Percentiles rank a stretch among this genome's conserved stretches.
Conservation (phyloP, 768 basidiomycete genomes). For the Kwoniella botswanensis region DNA sequence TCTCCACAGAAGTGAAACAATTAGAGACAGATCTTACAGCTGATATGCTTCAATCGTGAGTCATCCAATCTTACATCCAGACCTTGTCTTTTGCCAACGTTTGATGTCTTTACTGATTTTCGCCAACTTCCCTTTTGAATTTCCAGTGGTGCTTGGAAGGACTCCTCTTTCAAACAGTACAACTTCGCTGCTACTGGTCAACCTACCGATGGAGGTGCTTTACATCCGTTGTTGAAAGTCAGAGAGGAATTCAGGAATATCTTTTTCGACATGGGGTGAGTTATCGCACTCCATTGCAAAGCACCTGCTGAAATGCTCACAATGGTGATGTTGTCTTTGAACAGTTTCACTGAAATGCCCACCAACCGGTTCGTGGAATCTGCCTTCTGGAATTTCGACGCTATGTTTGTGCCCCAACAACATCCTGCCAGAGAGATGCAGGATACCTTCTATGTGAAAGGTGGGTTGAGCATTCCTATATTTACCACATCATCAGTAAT, state of each 20-base stretch:
- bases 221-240: conserved; percentile 96
- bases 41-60: conserved; percentile 91
- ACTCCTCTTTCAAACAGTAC: conserved; percentile 92
- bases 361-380: conserved; percentile 95
- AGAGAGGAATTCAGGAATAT: conserved; percentile 96
- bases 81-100: not conserved
- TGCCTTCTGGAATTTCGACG: conserved; percentile 99
- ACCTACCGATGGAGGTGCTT: conserved; percentile 83
- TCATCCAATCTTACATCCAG: conserved; percentile 20
- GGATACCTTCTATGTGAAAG: conserved; percentile 98
- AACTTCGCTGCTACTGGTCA: conserved; percentile 97
- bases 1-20: conserved; percentile 88
- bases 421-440: conserved; percentile 97
- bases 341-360: conserved; percentile 97
- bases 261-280: conserved; percentile 98
- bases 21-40: conserved; percentile 94
- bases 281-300: conserved; percentile 4
- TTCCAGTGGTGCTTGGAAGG: conserved; percentile 89
- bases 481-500: no score
- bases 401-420: conserved; percentile 97
- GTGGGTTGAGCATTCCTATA: conserved; percentile 58
- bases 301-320: not conserved
- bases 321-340: not conserved
- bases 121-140: not conserved
- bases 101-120: conserved; percentile 8